phyloP scores from a whole-genome alignment of 2,329 filamentous ascomycete species.

The Aphanocladium album region DNA sequence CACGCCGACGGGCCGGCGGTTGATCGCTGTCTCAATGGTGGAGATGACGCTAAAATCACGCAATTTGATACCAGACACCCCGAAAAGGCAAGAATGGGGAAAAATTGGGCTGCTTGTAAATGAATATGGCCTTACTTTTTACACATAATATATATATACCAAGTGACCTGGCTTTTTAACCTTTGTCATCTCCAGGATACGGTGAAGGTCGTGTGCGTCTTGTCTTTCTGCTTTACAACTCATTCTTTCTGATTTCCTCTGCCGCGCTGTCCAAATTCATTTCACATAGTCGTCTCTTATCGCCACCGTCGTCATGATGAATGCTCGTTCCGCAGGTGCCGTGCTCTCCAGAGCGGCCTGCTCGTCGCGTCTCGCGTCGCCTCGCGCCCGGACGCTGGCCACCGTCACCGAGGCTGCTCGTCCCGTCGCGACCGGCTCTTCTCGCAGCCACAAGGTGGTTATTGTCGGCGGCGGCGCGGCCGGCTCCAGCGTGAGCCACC shows the following conservation, averaged over 20 bases:
- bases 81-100: not conserved
- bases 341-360: not conserved
- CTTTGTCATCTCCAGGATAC: not conserved
- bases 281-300: not conserved
- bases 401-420: not conserved
- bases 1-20: conserved; percentile 6
- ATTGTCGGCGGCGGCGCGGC: conserved; percentile 63
- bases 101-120: conserved; percentile 5
- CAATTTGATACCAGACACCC: not conserved
- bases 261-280: not conserved
- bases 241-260: not conserved
- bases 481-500: conserved; percentile 61
- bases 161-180: not conserved
- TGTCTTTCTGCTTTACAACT: not conserved
- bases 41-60: conserved; percentile 11
- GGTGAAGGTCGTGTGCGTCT: not conserved
- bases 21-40: conserved; percentile 2
- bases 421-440: not conserved
- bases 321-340: not conserved
- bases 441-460: conserved; percentile 53
- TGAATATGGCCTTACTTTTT: not conserved
- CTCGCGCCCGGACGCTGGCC: not conserved
- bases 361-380: not conserved
- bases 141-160: not conserved
- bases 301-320: not conserved